Percentiles rank a stretch among this genome's conserved stretches.
Conservation (phyloP, 2,329 filamentous ascomycete species). For the Lojkania enalia region DNA sequence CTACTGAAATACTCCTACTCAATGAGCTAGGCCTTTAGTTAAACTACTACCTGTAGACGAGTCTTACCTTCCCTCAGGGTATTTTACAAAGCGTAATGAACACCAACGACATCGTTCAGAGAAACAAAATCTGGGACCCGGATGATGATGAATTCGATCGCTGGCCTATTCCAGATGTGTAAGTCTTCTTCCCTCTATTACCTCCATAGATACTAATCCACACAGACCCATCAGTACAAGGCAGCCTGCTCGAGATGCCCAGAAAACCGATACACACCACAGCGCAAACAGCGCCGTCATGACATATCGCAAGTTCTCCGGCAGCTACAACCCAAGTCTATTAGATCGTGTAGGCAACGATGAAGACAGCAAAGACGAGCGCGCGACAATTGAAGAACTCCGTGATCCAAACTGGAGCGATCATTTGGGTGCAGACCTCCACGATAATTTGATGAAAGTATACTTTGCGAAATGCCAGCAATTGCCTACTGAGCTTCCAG, state of each 20-base stretch:
- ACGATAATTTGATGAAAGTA: conserved; percentile 2
- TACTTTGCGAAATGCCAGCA: background rate
- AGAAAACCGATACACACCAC: background rate
- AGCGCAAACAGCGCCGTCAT: background rate
- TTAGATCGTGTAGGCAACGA: background rate
- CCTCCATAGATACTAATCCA: too few species aligned
- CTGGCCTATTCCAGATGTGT: conserved; percentile 2
- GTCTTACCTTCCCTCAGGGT: too few species aligned
- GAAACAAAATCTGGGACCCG: conserved; percentile 4
- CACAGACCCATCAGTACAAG: background rate
- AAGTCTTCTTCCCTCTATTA: conserved; percentile 2
- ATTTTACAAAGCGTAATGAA: too few species aligned
- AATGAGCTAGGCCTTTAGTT: too few species aligned
- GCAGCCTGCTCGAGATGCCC: background rate
- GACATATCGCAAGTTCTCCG: background rate
- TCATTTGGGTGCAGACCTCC: conserved; percentile 1
- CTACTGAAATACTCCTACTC: too few species aligned
- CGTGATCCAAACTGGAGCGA: background rate
- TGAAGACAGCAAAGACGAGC: background rate
- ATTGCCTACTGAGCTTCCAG: background rate
- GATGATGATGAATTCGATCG: conserved; percentile 7
- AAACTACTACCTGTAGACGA: too few species aligned
- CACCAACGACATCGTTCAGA: background rate
- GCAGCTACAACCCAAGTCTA: background rate
- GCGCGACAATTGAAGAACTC: background rate